phyloP scores from a whole-genome alignment of 2,329 filamentous ascomycete species.

The Aspergillus sojae region DNA sequence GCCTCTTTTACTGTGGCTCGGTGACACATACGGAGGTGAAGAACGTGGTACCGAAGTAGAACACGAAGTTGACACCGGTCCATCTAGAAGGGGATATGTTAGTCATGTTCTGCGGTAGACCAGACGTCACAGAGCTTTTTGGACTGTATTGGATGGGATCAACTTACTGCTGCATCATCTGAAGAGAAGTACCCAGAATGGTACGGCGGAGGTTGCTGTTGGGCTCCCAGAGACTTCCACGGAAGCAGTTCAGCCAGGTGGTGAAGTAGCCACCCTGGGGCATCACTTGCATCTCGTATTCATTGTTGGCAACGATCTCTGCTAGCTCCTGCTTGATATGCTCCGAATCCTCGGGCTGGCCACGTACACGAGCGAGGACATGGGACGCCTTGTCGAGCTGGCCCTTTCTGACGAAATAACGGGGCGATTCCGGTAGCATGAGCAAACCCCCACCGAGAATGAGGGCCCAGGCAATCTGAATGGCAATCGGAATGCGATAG shows the following conservation, averaged over 20 bases:
- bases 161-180: constrained; percentile 73
- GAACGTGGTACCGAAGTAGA: constrained; percentile 84
- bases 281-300: constrained; percentile 74
- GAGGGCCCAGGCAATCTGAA: constrained; percentile 80
- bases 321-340: constrained; percentile 78
- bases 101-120: neutral
- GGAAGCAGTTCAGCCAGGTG: constrained; percentile 70
- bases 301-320: constrained; percentile 87
- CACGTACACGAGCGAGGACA: constrained; percentile 69
- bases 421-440: constrained; percentile 80
- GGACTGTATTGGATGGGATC: constrained; percentile 27
- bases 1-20: neutral
- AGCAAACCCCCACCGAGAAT: constrained; percentile 73
- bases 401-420: constrained; percentile 81
- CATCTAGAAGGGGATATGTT: constrained; percentile 30
- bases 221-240: constrained; percentile 55
- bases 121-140: neutral
- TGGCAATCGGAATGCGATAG: constrained; percentile 78
- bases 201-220: constrained; percentile 66
- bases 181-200: constrained; percentile 70
- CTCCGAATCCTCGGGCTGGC: constrained; percentile 71
- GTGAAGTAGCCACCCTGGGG: constrained; percentile 66
- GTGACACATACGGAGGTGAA: constrained; percentile 55
- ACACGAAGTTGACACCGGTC: constrained; percentile 93
- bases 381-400: constrained; percentile 65